These are phyloP conservation scores for Apiospora sp. DNA, from an alignment of 2,329 filamentous ascomycete genomes.

Conservation along the genomic window DNA sequence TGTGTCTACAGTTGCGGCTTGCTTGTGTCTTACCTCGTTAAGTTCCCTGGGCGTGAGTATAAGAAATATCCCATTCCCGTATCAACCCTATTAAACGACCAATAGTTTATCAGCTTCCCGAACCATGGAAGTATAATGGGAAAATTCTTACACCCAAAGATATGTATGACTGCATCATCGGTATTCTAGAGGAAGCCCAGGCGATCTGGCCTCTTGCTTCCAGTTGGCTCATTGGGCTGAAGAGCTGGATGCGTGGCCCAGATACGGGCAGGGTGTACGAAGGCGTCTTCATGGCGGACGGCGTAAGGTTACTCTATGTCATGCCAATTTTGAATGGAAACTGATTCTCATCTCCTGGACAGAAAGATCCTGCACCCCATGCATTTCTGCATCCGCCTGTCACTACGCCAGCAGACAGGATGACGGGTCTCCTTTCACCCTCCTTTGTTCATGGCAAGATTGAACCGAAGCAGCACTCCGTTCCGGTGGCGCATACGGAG, in stretches of 20 bases:
- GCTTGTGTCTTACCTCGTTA: conserved; percentile 59
- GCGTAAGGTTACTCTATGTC: conserved; percentile 40
- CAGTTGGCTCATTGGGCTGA: conserved; percentile 60
- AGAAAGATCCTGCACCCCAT: conserved; percentile 27
- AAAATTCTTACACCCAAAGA: conserved; percentile 43
- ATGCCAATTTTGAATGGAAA: not conserved
- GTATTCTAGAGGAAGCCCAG: conserved; percentile 56
- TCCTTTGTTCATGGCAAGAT: not conserved
- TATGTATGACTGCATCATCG: conserved; percentile 56
- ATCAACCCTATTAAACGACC: not conserved
- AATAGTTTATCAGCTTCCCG: conserved; percentile 26
- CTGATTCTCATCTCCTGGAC: not conserved
- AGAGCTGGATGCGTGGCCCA: conserved; percentile 55
- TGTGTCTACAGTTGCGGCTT: conserved; percentile 64
- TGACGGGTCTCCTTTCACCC: conserved; percentile 24
- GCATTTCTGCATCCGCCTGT: conserved; percentile 28
- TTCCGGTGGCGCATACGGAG: not conserved
- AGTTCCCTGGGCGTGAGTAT: conserved; percentile 56
- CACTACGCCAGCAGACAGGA: conserved; percentile 25
- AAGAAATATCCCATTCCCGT: not conserved
- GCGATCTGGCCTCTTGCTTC: conserved; percentile 60
- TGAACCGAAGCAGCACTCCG: not conserved
- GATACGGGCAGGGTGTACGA: conserved; percentile 50
- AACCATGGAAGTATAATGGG: conserved; percentile 33
- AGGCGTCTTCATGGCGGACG: conserved; percentile 58